Base-by-base conservation (phyloP, 2,329 filamentous ascomycete species). In the Fusarium transvaalense region DNA sequence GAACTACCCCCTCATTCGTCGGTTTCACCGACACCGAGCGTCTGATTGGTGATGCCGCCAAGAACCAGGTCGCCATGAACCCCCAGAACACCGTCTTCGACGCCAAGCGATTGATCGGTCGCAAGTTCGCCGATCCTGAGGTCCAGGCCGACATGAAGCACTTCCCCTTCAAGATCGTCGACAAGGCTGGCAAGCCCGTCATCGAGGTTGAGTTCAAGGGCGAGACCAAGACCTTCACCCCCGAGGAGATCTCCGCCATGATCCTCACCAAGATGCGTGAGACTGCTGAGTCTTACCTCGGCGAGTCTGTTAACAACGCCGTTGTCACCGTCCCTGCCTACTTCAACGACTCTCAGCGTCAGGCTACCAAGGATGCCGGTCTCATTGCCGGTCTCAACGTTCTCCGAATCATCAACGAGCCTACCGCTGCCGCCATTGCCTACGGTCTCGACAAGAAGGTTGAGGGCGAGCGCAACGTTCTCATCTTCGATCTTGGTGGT, bases 51-150 rank as follows among this genome's bases (percentile, higher is more conserved):
- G 96, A 98, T 89, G 95, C 96, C 67, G 96, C 96, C 80, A 99
- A 98, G 92, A 99, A 99, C 89, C 94, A 97, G 90, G 96, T 95
- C 80, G 95, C 96, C 79, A 97, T 98, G 93, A 99, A 99, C 92
- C 96, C 96, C 71, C 84, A 84, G 81, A 98, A 98, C 88, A 99
- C 96, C 77, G 89, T 99, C 85, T 99, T 98, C 86, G 96, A 99
- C 85, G 92, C 97, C 89, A 99, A 98, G 94, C 96, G 96, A 86
- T 88, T 99, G 78, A 98, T 99, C 82, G 96, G 96, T 83, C 92
- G 96, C 80, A 90, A 94, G 81, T 97, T 92, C 82, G 93, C 96
- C 78, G 96, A 98, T 83, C 91, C 93, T 74, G 94, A 92, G 74
- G 96, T 98, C 82, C 97, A 97, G 91, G 97, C 97, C 89, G 94